Percentiles rank a stretch among this genome's conserved stretches.
Conservation (phyloP, 2,329 filamentous ascomycete species). For the Cercospora sp. region DNA sequence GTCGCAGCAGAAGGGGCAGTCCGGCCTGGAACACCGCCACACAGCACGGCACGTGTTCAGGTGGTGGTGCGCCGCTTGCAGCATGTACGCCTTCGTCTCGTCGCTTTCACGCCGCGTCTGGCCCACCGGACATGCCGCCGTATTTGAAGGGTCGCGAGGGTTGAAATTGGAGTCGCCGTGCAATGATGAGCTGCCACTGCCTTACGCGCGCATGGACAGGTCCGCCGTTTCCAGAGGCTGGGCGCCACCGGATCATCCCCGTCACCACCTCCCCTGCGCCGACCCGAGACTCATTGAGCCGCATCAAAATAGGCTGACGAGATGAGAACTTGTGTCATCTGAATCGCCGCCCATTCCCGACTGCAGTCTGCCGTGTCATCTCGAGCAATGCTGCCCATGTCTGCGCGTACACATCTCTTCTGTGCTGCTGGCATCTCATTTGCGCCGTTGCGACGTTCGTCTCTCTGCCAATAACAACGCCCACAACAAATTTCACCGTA, state of each 20-base stretch:
- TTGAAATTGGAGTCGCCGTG: neutral
- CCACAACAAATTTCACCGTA: neutral
- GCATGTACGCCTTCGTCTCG: neutral
- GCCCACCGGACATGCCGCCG: neutral
- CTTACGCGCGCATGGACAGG: neutral
- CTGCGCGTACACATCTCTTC: neutral
- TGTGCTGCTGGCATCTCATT: neutral
- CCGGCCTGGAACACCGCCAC: neutral
- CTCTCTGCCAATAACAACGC: neutral
- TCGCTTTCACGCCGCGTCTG: neutral
- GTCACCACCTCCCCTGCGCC: neutral
- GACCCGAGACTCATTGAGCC: neutral
- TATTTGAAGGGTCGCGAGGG: neutral
- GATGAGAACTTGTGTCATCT: neutral
- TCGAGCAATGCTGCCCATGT: neutral
- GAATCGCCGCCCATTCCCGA: neutral
- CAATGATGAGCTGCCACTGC: neutral
- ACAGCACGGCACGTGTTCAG: neutral
- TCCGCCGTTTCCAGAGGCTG: neutral
- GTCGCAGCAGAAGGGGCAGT: neutral
- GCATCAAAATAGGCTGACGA: neutral
- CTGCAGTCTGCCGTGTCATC: neutral
- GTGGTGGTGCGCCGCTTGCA: neutral
- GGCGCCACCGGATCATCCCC: slow-evolving; percentile 1
- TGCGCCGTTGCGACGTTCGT: neutral